Evolutionary conservation across 2,329 filamentous ascomycete genomes (phyloP).

Genomic region (Sclerotinia minor): DNA sequence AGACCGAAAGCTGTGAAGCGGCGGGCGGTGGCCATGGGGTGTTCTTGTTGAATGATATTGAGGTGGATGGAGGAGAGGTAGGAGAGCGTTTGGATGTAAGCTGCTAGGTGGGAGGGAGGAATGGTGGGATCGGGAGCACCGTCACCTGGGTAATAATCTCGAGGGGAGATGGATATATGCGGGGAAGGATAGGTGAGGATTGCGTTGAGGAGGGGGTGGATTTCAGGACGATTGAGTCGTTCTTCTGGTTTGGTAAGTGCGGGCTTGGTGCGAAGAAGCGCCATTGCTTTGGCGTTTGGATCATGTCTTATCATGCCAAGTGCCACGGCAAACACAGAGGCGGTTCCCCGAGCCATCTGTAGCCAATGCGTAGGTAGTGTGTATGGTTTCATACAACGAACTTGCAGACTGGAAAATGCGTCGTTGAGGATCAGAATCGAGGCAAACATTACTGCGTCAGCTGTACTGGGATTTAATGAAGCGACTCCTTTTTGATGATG

Average conservation of each 20-base stretch:
- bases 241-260: slow-evolving; percentile 24
- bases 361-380: slow-evolving; percentile 28
- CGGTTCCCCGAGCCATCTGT: slow-evolving; percentile 28
- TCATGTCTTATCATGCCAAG: slow-evolving; percentile 24
- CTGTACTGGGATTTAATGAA: slow-evolving; percentile 22
- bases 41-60: slow-evolving; percentile 21
- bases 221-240: slow-evolving; percentile 13
- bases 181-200: slow-evolving; percentile 18
- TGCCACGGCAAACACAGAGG: slow-evolving; percentile 26
- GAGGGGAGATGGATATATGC: not conserved
- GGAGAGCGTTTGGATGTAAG: slow-evolving; percentile 16
- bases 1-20: slow-evolving; percentile 29
- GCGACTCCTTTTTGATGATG: slow-evolving; percentile 29
- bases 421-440: slow-evolving; percentile 28
- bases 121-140: slow-evolving; percentile 11
- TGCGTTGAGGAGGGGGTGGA: slow-evolving; percentile 10
- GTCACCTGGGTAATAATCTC: not conserved
- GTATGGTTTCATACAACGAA: slow-evolving; percentile 29
- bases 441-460: slow-evolving; percentile 29
- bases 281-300: slow-evolving; percentile 25
- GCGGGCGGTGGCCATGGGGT: slow-evolving; percentile 22
- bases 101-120: slow-evolving; percentile 15
- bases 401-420: slow-evolving; percentile 28
- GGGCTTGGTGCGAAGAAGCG: slow-evolving; percentile 22
- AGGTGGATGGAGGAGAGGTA: slow-evolving; percentile 21